Evolutionary conservation across 73 alveolate genomes (phyloP).

Genomic region (Urostyla sp.): DNA sequence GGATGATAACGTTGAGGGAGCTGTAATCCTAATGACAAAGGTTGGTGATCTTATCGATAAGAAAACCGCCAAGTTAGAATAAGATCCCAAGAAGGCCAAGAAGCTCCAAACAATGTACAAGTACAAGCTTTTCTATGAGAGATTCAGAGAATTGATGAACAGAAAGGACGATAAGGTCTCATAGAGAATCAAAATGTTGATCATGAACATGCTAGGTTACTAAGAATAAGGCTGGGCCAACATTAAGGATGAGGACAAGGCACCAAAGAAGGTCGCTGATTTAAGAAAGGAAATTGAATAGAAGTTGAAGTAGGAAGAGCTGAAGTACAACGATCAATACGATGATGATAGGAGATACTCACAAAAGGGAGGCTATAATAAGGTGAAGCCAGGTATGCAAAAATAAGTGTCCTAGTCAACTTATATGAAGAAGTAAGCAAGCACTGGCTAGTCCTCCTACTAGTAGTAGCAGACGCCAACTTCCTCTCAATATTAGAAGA

Average conservation of each 20-base stretch:
- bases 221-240: constrained; percentile 32
- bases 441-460: not conserved
- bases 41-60: constrained; percentile 24
- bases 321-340: not conserved
- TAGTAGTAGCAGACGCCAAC: not conserved
- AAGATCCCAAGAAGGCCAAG: not conserved
- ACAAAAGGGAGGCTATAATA: constrained; percentile 25
- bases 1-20: constrained; percentile 37
- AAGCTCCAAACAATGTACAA: not conserved
- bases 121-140: not conserved
- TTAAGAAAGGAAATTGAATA: constrained; percentile 4
- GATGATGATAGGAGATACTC: constrained; percentile 5
- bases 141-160: constrained; percentile 1
- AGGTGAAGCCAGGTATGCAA: not conserved
- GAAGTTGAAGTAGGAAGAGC: constrained; percentile 17
- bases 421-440: not conserved
- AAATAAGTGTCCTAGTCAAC: not conserved
- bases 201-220: constrained; percentile 41
- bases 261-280: constrained; percentile 41
- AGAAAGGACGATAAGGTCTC: not conserved
- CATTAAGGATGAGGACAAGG: constrained; percentile 12
- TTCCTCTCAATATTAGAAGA: not conserved
- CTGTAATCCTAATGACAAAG: constrained; percentile 22
- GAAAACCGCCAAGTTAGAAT: not conserved
- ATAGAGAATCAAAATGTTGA: constrained; percentile 6